Conservation (phyloP, 2,329 filamentous ascomycete species). For the Aspergillus flavus region DNA sequence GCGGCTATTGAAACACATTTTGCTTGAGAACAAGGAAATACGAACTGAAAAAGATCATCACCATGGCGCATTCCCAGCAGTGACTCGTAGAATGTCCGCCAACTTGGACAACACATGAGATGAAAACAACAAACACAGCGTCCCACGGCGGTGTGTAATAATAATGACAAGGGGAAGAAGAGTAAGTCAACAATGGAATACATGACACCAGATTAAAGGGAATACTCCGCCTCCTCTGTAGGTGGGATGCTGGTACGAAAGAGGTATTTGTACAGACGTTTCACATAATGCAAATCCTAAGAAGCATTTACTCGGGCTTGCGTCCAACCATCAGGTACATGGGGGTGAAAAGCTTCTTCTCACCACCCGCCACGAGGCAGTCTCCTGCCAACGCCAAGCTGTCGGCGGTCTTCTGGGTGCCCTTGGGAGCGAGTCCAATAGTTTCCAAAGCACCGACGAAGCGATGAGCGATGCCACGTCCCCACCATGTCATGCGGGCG, state of each 20-base stretch:
- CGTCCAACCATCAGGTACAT: constrained; percentile 97
- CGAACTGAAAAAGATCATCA: constrained; percentile 14
- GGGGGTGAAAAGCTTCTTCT: constrained; percentile 91
- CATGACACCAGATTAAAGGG: constrained; percentile 20
- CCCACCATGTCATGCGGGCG: constrained; percentile 84
- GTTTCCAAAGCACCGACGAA: constrained; percentile 77
- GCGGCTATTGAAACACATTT: not conserved
- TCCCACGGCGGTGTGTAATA: constrained; percentile 24
- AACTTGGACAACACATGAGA: constrained; percentile 15
- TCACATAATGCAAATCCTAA: constrained; percentile 5
- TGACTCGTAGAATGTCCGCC: constrained; percentile 20
- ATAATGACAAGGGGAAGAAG: constrained; percentile 18
- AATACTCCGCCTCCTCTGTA: constrained; percentile 24
- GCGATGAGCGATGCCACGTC: constrained; percentile 72
- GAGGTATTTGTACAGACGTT: constrained; percentile 20
- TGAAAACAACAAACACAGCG: constrained; percentile 17
- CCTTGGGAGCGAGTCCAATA: constrained; percentile 72
- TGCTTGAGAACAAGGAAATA: not conserved
- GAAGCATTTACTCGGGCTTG: constrained; percentile 64
- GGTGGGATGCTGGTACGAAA: constrained; percentile 15
- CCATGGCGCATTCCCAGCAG: constrained; percentile 21
- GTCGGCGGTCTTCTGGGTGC: constrained; percentile 94
- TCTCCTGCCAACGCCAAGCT: constrained; percentile 81
- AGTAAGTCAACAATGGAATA: constrained; percentile 9
- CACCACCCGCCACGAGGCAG: constrained; percentile 81